These are phyloP conservation scores for Calocera viscosa DNA, from an alignment of 768 basidiomycete species.

Conservation along the genomic window DNA sequence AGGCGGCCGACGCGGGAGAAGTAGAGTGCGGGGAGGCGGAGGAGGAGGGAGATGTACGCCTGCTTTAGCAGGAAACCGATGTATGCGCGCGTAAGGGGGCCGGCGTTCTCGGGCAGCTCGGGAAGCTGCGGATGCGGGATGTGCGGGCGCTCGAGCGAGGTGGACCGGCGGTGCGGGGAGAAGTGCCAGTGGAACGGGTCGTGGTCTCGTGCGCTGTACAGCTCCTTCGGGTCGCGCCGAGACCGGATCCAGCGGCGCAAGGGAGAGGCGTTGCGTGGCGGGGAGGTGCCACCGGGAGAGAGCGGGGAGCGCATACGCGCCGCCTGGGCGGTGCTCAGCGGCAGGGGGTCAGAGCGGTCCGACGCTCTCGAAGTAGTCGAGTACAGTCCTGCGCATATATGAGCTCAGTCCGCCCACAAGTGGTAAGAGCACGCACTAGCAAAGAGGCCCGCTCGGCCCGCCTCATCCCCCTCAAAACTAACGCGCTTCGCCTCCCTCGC, in stretches of 20 bases:
- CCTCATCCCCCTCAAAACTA: slow-evolving; percentile 2
- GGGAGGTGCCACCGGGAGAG: background rate
- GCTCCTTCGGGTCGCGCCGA: background rate
- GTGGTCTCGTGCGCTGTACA: background rate
- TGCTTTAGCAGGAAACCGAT: slow-evolving; percentile 19
- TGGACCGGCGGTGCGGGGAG: background rate
- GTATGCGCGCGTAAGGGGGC: background rate
- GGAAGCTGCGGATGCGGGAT: background rate
- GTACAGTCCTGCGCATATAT: background rate
- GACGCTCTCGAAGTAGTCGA: background rate
- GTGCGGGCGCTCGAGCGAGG: too few species aligned
- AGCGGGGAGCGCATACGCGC: background rate
- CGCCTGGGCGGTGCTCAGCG: background rate
- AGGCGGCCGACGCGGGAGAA: slow-evolving; percentile 65
- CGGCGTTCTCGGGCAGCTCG: background rate
- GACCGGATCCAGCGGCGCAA: background rate
- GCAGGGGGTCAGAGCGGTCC: background rate
- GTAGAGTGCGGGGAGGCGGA: slow-evolving; percentile 66
- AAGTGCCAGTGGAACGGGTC: background rate
- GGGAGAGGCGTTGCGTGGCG: background rate
- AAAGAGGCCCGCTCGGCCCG: background rate
- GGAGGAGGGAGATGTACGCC: slow-evolving; percentile 37
- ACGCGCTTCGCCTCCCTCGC: background rate
- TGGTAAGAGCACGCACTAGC: background rate
- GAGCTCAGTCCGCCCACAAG: background rate